Evolutionary conservation across 805 yeast genomes (phyloP).

Genomic region (Yarrowia sp.): DNA sequence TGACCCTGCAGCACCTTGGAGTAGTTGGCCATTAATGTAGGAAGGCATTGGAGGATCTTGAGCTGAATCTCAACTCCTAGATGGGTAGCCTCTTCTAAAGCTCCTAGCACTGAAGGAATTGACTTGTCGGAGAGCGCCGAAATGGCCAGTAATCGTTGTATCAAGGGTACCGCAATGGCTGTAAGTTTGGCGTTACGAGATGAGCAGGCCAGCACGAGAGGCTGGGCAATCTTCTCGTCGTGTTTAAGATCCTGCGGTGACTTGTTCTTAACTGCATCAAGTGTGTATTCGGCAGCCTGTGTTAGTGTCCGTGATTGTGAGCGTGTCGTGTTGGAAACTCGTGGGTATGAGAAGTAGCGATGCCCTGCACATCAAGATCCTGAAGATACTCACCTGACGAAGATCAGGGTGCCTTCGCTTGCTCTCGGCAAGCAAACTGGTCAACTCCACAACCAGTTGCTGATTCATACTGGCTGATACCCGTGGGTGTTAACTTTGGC

Average conservation of each 20-base stretch:
- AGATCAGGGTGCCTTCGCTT: slow-evolving; percentile 70
- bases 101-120: slow-evolving; percentile 54
- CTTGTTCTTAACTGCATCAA: slow-evolving; percentile 13
- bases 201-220: slow-evolving; percentile 69
- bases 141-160: slow-evolving; percentile 58
- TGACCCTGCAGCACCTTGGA: slow-evolving; percentile 52
- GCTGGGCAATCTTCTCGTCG: slow-evolving; percentile 56
- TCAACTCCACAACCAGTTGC: slow-evolving; percentile 52
- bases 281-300: slow-evolving; percentile 19
- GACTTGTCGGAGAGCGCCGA: slow-evolving; percentile 53
- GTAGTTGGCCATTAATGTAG: slow-evolving; percentile 67
- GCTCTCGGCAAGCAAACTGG: slow-evolving; percentile 60
- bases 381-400: slow-evolving; percentile 45
- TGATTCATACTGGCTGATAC: slow-evolving; percentile 15
- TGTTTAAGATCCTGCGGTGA: slow-evolving; percentile 39
- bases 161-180: slow-evolving; percentile 65
- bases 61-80: slow-evolving; percentile 79
- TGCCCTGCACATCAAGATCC: background rate
- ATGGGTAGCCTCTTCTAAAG: slow-evolving; percentile 69
- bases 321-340: background rate
- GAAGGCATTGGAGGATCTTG: slow-evolving; percentile 78
- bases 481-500: slow-evolving; percentile 17
- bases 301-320: background rate
- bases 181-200: slow-evolving; percentile 72
- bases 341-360: background rate